A percentile compares a stretch with the other conserved stretches of the same genome.
phyloP scores from a whole-genome alignment of 768 basidiomycete species.

The Russula ochroleuca region DNA sequence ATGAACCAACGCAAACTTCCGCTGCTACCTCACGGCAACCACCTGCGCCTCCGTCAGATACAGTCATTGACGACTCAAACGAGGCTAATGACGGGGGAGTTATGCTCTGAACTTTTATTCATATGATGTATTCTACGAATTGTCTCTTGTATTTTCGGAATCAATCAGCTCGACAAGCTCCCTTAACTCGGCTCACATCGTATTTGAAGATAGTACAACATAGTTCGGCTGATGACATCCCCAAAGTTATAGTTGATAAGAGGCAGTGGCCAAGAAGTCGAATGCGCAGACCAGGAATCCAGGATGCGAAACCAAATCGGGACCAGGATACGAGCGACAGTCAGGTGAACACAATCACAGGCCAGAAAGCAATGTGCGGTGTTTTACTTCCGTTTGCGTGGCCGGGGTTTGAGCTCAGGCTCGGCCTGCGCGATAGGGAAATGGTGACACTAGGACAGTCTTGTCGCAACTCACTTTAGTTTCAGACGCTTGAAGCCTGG shows the following conservation, averaged over 20 bases:
- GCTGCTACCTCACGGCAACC: background rate
- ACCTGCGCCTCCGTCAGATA: background rate
- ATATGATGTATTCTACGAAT: background rate
- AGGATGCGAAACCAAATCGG: background rate
- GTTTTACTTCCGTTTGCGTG: slow-evolving; percentile 20
- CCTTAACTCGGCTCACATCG: background rate
- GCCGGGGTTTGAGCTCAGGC: slow-evolving; percentile 19
- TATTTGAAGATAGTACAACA: background rate
- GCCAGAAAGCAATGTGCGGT: background rate
- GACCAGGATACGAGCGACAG: background rate
- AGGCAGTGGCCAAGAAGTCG: background rate
- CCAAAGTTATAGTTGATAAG: background rate
- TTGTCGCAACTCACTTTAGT: slow-evolving; percentile 11
- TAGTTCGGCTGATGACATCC: background rate
- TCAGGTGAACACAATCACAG: background rate
- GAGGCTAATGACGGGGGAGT: slow-evolving; percentile 16
- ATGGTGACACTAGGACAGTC: background rate
- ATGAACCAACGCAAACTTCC: slow-evolving; percentile 33
- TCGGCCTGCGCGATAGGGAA: slow-evolving; percentile 7
- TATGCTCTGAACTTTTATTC: slow-evolving; percentile 14
- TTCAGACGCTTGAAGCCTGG: slow-evolving; percentile 13
- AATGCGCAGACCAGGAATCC: slow-evolving; percentile 6
- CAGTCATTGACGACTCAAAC: background rate
- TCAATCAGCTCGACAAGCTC: background rate
- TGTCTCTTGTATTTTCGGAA: slow-evolving; percentile 2